These are phyloP conservation scores for Podaxis rugospora DNA, from an alignment of 768 basidiomycete species.

Conservation along the genomic window DNA sequence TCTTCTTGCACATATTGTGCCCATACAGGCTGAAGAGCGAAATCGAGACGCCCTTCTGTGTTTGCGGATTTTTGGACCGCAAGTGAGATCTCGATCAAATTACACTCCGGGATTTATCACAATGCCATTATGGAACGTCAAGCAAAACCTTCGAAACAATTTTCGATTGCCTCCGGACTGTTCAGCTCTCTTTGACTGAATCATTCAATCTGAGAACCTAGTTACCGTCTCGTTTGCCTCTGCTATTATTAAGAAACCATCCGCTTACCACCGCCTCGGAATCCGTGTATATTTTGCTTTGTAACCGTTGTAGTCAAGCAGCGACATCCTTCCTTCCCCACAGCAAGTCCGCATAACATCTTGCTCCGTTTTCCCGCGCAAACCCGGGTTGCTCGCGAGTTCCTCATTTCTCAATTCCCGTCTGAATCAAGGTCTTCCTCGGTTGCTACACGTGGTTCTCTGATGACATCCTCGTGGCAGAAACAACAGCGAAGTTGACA, in stretches of 20 bases:
- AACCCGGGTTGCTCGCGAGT: background rate
- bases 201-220: background rate
- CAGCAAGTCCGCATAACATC: background rate
- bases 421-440: background rate
- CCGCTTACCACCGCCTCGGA: background rate
- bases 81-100: background rate
- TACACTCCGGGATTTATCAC: background rate
- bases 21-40: background rate
- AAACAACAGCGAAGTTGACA: background rate
- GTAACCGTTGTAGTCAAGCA: background rate
- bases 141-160: background rate
- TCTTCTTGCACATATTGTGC: background rate
- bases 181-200: background rate
- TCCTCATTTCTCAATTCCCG: background rate
- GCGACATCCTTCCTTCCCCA: background rate
- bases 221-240: background rate
- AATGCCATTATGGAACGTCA: background rate
- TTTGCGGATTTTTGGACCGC: background rate
- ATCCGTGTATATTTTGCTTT: conserved; percentile 1
- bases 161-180: background rate
- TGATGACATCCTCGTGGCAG: conserved; percentile 7
- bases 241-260: background rate
- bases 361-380: background rate
- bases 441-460: conserved; percentile 10
- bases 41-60: background rate